phyloP scores from a whole-genome alignment of 208 protist species.

The Trypanosomatidae sp. region DNA sequence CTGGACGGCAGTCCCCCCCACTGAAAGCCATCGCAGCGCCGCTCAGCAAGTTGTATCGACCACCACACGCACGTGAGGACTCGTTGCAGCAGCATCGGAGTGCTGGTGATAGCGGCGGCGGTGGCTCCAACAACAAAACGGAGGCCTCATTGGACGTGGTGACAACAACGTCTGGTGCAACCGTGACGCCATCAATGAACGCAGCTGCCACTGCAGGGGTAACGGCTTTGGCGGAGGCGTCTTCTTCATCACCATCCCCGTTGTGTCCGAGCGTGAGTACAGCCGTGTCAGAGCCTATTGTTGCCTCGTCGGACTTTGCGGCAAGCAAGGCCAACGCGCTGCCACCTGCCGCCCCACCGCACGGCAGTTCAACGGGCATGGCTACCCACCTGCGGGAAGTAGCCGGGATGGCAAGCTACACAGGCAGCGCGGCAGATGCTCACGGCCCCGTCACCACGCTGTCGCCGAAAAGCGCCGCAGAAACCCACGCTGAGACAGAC shows the following conservation, averaged over 20 bases:
- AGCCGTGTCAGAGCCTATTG: neutral
- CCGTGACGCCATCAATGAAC: neutral
- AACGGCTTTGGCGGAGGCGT: neutral
- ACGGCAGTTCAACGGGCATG: slow-evolving; percentile 2
- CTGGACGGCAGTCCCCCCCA: neutral
- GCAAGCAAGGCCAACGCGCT: neutral
- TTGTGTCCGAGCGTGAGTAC: slow-evolving; percentile 6
- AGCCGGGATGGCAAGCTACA: neutral
- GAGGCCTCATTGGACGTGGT: neutral
- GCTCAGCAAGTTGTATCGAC: slow-evolving; percentile 19
- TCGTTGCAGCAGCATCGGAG: neutral
- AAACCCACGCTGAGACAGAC: neutral
- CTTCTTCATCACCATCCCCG: slow-evolving; percentile 1
- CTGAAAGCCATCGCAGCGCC: neutral
- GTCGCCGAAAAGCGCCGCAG: neutral
- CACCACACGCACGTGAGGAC: slow-evolving; percentile 25
- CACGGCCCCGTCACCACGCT: neutral
- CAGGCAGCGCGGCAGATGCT: neutral
- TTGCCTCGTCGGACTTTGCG: neutral
- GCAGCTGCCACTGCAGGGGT: neutral
- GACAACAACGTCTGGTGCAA: neutral
- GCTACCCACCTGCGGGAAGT: slow-evolving; percentile 10
- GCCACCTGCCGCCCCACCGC: neutral
- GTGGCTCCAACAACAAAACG: neutral
- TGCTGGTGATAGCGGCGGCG: neutral